These are phyloP conservation scores for Passalora sequoiae DNA, from an alignment of 2,329 filamentous ascomycete species.

Conservation along the genomic window DNA sequence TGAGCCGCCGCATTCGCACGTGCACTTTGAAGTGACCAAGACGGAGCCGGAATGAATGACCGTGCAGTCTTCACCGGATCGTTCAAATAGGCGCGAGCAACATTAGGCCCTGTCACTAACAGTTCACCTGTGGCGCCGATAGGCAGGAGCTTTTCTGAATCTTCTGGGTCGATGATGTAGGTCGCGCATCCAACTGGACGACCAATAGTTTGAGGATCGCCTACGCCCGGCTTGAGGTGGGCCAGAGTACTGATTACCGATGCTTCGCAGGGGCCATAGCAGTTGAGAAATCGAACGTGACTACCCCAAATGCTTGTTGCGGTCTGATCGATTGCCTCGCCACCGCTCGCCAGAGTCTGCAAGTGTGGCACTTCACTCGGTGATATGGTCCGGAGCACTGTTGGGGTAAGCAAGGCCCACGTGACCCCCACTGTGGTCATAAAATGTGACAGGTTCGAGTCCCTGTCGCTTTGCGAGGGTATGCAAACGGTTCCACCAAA, in stretches of 20 bases:
- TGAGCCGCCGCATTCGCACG: not conserved
- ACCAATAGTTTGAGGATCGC: no score
- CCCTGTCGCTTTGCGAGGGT: not conserved
- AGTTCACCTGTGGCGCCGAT: conserved; percentile 47
- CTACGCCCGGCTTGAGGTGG: not conserved
- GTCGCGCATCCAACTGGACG: no score
- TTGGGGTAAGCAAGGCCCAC: not conserved
- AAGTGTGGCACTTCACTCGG: not conserved
- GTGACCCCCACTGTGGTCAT: not conserved
- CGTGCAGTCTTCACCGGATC: conserved; percentile 26
- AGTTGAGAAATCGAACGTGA: not conserved
- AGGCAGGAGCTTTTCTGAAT: conserved; percentile 31
- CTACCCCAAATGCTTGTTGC: not conserved
- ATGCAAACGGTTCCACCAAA: not conserved
- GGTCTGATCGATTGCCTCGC: not conserved
- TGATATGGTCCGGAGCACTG: not conserved
- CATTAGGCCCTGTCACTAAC: conserved; percentile 42
- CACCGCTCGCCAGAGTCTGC: not conserved
- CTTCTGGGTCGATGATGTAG: conserved; percentile 32
- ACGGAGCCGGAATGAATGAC: conserved; percentile 30
- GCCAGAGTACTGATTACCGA: not conserved
- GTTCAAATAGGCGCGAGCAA: conserved; percentile 39
- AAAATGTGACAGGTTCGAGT: not conserved
- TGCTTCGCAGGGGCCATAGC: not conserved
- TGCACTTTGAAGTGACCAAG: conserved; percentile 15